Evolutionary conservation across 2,329 filamentous ascomycete species (phyloP).

Genomic region (Venturiaceae sp.): DNA sequence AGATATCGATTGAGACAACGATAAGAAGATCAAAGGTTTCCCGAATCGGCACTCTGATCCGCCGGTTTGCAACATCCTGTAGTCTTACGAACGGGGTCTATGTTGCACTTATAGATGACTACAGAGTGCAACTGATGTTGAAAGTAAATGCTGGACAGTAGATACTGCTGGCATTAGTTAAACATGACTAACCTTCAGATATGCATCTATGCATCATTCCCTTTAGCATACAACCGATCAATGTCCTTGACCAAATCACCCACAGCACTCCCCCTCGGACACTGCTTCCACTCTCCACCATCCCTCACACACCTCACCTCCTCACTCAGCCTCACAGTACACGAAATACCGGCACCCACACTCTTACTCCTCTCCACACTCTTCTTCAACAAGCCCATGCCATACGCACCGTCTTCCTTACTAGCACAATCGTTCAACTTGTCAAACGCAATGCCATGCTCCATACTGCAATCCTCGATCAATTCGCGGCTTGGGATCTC

Average conservation of each 20-base stretch:
- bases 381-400: conserved; percentile 54
- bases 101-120: too few relatives aligned
- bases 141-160: background rate
- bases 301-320: conserved; percentile 80
- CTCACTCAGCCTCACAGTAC: conserved; percentile 56
- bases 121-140: too few relatives aligned
- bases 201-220: background rate
- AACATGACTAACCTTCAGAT: background rate
- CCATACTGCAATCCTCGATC: conserved; percentile 77
- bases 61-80: too few relatives aligned
- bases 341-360: conserved; percentile 35
- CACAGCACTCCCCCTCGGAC: conserved; percentile 56
- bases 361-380: conserved; percentile 55
- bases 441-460: conserved; percentile 80
- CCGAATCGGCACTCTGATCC: too few relatives aligned
- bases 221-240: conserved; percentile 50
- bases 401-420: conserved; percentile 63
- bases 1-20: too few relatives aligned
- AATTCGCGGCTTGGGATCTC: conserved; percentile 71
- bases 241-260: conserved; percentile 70
- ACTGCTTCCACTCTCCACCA: conserved; percentile 68
- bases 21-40: too few relatives aligned
- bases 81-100: too few relatives aligned
- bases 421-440: conserved; percentile 74
- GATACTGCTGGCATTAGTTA: background rate